Conservation (phyloP, 2,329 filamentous ascomycete genomes). For the Talaromyces sp. region DNA sequence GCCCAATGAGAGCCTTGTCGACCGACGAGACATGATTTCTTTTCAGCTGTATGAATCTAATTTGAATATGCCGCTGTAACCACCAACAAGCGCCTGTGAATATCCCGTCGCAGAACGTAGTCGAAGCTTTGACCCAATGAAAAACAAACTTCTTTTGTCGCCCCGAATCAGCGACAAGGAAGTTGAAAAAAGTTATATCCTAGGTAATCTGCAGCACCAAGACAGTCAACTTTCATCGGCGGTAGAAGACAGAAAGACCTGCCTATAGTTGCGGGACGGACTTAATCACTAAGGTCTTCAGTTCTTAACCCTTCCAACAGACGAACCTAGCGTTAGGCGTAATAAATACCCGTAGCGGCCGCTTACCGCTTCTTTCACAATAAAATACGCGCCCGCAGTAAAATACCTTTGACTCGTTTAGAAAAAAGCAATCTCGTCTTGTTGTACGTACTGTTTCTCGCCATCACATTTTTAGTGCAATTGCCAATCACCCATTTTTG, state of each 20-base stretch:
- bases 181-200: neutral
- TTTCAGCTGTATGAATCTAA: neutral
- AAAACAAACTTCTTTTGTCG: neutral
- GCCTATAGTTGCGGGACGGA: slow-evolving; percentile 2
- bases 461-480: neutral
- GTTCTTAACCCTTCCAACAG: neutral
- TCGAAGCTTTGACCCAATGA: neutral
- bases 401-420: neutral
- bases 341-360: neutral
- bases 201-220: neutral
- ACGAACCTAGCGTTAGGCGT: neutral
- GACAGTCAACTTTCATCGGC: neutral
- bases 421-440: slow-evolving; percentile 3
- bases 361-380: slow-evolving; percentile 2
- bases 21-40: slow-evolving; percentile 16
- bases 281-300: neutral
- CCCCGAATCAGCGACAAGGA: neutral
- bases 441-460: neutral
- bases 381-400: neutral
- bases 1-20: slow-evolving; percentile 28
- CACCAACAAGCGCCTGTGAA: neutral
- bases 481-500: neutral
- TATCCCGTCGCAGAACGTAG: neutral
- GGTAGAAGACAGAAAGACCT: neutral
- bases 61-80: neutral